A percentile compares a stretch with the other conserved stretches of the same genome.
Conservation (phyloP, 2,329 filamentous ascomycete species). For the Pseudocercospora crystallina region DNA sequence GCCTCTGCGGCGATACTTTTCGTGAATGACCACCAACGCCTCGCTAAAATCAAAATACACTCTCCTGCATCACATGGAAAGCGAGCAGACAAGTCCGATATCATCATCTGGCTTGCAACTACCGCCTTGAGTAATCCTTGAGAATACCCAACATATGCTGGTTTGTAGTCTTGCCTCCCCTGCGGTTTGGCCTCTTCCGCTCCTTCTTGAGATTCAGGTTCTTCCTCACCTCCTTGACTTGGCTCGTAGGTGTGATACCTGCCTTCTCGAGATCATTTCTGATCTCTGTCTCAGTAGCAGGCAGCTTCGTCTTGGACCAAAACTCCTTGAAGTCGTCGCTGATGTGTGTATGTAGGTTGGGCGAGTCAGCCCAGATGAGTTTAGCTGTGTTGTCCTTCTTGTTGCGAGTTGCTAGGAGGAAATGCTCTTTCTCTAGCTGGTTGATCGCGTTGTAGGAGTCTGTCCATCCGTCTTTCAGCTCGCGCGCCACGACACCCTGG, state of each 20-base stretch:
- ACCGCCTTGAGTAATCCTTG: constrained; percentile 60
- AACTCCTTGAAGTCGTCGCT: constrained; percentile 80
- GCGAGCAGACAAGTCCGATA: not conserved
- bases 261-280: constrained; percentile 73
- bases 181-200: constrained; percentile 72
- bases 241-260: constrained; percentile 80
- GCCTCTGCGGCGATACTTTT: too few relatives aligned
- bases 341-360: constrained; percentile 54
- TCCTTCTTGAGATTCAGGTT: constrained; percentile 55
- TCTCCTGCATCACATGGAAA: not conserved
- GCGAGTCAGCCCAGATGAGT: constrained; percentile 86
- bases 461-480: constrained; percentile 94
- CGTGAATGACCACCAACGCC: constrained; percentile 6
- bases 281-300: constrained; percentile 68
- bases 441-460: constrained; percentile 77
- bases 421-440: constrained; percentile 72
- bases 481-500: constrained; percentile 77
- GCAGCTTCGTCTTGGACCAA: constrained; percentile 80
- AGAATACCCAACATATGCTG: constrained; percentile 81
- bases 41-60: constrained; percentile 10
- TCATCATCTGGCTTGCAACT: too few relatives aligned
- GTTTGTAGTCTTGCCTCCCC: constrained; percentile 80
- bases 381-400: constrained; percentile 88
- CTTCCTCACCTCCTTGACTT: constrained; percentile 65
- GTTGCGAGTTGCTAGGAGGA: constrained; percentile 80